Evolutionary conservation across 257 asterid species (phyloP), one percentile per base, ranked within the genome.

Genomic region (Nicotiana benthamiana): DNA sequence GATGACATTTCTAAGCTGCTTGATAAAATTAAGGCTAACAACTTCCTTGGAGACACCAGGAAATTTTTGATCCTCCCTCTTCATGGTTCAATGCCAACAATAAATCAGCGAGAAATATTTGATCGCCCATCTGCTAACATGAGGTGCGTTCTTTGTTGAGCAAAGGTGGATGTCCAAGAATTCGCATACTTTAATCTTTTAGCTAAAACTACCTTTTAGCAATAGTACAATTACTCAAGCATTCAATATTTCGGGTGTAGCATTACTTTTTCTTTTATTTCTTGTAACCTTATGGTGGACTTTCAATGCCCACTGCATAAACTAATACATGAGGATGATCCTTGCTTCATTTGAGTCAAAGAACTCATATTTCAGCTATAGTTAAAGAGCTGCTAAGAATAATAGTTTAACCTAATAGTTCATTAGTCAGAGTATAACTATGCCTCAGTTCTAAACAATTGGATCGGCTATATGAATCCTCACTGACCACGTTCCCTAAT

Each of bases 81-180:
- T 86, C 99, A 95, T 63, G 99, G 99, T 82, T 95, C 99, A 87
- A 95, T 95, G 99, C 96, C 98, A 80, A 92, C 99, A 77, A 54
- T 91, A 82, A 93, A 90, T 87, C 99, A 95, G 82, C 93, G 92
- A 26, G 97, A 92, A 84, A 95, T 95, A 79, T 95, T 95, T 85
- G 92, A 90, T 83, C 90, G 91, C 11, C 97, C 99, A 76, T 93
- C 94, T 66, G 89, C 88, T 80, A 85, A 85, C 88, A 88, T 92
- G 81, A 91, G 99, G 99, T 90, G 83, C 66, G 63, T 75, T 32
- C 80, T 75, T 77, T 51, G 46, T 68, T 63, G 77, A 67, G 22
- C 43, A 32, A 61, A 75, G 12, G 46, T 74, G 43, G 75, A 34
- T 17, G 20, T 62, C 60, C 13, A 46, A 32, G 57, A 59, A 51